Evolutionary conservation across 495 filamentous ascomycete species (phyloP).

Genomic region (Neurospora discreta): DNA sequence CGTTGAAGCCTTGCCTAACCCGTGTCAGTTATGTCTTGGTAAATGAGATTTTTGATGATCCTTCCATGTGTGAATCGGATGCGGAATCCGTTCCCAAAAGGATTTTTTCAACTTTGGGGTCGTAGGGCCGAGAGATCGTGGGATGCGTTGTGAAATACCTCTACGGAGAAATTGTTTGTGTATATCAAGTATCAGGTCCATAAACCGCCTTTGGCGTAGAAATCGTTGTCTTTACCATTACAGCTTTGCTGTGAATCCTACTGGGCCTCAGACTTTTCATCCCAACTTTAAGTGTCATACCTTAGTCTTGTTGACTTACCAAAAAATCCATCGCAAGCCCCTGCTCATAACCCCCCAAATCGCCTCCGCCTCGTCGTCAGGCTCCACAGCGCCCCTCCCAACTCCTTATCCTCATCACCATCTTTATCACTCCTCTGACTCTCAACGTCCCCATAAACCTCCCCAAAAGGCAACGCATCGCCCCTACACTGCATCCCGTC

Average conservation of each 20-base stretch:
- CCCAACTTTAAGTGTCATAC: neutral
- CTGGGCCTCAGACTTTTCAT: neutral
- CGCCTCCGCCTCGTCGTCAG: neutral
- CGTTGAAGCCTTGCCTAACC: too few relatives aligned
- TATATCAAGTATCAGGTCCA: neutral
- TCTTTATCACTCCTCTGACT: neutral
- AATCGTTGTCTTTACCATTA: neutral
- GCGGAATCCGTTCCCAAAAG: neutral
- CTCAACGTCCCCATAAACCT: neutral
- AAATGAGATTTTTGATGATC: too few relatives aligned
- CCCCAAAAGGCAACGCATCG: constrained; percentile 16
- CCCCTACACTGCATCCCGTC: constrained; percentile 18
- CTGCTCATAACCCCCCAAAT: neutral
- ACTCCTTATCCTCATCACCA: neutral
- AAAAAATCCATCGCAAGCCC: neutral
- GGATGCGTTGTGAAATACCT: neutral
- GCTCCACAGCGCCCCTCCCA: constrained; percentile 2
- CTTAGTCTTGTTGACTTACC: neutral
- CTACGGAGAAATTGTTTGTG: neutral
- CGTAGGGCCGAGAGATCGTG: neutral
- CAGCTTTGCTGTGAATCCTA: neutral
- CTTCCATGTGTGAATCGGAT: too few relatives aligned
- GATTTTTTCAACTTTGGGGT: neutral
- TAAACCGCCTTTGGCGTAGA: neutral
- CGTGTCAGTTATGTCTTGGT: too few relatives aligned